Evolutionary conservation across 1,284 basidiomycete species (phyloP).

Genomic region (Takashimella tepidaria): DNA sequence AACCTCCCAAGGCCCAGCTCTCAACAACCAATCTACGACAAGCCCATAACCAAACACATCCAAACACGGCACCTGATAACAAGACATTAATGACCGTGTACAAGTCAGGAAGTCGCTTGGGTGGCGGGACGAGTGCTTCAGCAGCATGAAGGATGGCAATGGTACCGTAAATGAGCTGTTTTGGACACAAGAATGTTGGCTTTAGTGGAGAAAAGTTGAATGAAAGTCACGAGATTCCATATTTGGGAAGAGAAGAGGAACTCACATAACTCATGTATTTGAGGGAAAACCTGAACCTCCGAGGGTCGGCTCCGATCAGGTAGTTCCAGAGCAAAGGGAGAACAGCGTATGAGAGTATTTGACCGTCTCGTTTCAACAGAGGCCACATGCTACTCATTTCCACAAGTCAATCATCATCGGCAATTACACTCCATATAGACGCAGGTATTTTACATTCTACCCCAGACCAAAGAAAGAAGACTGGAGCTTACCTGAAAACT

Average conservation of each 20-base stretch:
- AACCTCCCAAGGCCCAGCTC: background rate
- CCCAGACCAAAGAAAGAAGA: too few relatives aligned
- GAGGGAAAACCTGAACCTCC: conserved; percentile 56
- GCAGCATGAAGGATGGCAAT: conserved; percentile 59
- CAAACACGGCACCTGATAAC: conserved; percentile 54
- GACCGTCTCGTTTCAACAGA: conserved; percentile 70
- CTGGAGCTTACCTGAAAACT: conserved; percentile 76
- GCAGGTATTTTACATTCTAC: too few relatives aligned
- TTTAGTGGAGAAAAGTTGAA: conserved; percentile 1
- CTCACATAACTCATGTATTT: conserved; percentile 60
- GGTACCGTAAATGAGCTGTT: conserved; percentile 60
- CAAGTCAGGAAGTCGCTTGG: conserved; percentile 71
- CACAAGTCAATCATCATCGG: background rate
- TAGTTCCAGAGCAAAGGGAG: conserved; percentile 72
- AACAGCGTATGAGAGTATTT: conserved; percentile 67
- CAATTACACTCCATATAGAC: too few relatives aligned
- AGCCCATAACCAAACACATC: conserved; percentile 50
- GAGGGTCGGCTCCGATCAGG: conserved; percentile 57
- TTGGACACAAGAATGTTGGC: too few relatives aligned
- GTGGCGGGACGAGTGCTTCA: conserved; percentile 58
- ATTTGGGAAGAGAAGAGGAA: conserved; percentile 7
- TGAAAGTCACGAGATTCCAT: background rate
- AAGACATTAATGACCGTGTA: conserved; percentile 80
- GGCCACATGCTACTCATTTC: conserved; percentile 75
- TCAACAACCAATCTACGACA: background rate